A percentile compares a stretch with the other conserved stretches of the same genome.
Evolutionary conservation across 331 rosid species (phyloP).

Genomic region (Dryas integrifolia): DNA sequence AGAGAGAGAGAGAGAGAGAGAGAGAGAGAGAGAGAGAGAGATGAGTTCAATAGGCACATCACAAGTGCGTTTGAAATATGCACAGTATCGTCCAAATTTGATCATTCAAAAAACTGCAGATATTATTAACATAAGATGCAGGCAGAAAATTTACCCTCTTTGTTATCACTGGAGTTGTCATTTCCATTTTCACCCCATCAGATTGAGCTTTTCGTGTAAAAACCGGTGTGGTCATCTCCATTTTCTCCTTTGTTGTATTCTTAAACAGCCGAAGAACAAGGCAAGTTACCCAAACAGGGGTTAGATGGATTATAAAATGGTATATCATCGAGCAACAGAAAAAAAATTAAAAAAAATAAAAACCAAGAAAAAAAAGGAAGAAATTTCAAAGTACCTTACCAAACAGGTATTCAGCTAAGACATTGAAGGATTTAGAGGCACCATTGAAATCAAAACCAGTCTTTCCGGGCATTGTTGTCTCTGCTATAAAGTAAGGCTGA

Average conservation of each 20-base stretch:
- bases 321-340: neutral
- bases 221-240: conserved; percentile 98
- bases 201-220: conserved; percentile 58
- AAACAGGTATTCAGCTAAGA: conserved; percentile 83
- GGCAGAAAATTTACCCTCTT: conserved; percentile 50
- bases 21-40: too few relatives aligned
- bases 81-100: neutral
- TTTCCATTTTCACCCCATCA: conserved; percentile 80
- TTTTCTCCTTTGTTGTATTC: conserved; percentile 70
- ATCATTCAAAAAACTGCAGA: neutral
- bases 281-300: conserved; percentile 6
- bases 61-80: neutral
- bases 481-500: conserved; percentile 86
- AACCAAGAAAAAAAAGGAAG: neutral
- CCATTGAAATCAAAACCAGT: conserved; percentile 78
- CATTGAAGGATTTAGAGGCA: conserved; percentile 78
- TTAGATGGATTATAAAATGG: neutral
- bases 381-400: conserved; percentile 68
- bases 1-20: too few relatives aligned
- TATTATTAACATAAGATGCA: conserved; percentile 3
- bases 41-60: neutral
- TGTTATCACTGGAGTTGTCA: conserved; percentile 90
- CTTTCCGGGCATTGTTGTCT: conserved; percentile 87
- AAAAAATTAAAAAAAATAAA: neutral
- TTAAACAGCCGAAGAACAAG: conserved; percentile 23